A percentile compares a stretch with the other conserved stretches of the same genome.
Conservation (phyloP, 345 rosid genomes). For the Crucihimalaya himalaica region DNA sequence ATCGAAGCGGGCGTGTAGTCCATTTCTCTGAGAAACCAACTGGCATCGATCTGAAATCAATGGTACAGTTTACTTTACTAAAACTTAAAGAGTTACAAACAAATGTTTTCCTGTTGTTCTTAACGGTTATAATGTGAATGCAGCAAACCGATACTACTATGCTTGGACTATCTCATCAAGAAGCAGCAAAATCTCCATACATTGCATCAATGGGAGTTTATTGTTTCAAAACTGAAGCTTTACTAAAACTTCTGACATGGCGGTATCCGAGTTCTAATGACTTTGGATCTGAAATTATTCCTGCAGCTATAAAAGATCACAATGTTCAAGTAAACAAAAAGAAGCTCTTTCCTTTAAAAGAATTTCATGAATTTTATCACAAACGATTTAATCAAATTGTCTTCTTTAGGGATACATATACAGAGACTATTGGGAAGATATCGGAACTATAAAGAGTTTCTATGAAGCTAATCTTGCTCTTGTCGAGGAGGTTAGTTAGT, state of each 20-base stretch:
- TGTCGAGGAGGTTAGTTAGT: slow-evolving; percentile 80
- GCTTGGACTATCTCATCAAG: slow-evolving; percentile 68
- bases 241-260: slow-evolving; percentile 72
- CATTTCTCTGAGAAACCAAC: slow-evolving; percentile 88
- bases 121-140: slow-evolving; percentile 30
- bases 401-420: slow-evolving; percentile 65
- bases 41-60: slow-evolving; percentile 70
- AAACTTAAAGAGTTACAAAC: not conserved
- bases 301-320: slow-evolving; percentile 65
- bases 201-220: slow-evolving; percentile 98
- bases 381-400: not conserved
- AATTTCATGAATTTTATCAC: not conserved
- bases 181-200: slow-evolving; percentile 64
- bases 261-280: slow-evolving; percentile 58
- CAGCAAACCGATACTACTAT: slow-evolving; percentile 74
- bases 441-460: slow-evolving; percentile 86
- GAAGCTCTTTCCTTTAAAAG: not conserved
- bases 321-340: slow-evolving; percentile 84
- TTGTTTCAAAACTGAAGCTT: slow-evolving; percentile 69
- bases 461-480: slow-evolving; percentile 95
- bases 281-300: slow-evolving; percentile 70
- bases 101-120: not conserved
- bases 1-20: slow-evolving; percentile 61
- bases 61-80: slow-evolving; percentile 49
- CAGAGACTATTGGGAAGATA: slow-evolving; percentile 95